Conservation (phyloP, 1,284 basidiomycete species). For the Schizopora paradoxa region DNA sequence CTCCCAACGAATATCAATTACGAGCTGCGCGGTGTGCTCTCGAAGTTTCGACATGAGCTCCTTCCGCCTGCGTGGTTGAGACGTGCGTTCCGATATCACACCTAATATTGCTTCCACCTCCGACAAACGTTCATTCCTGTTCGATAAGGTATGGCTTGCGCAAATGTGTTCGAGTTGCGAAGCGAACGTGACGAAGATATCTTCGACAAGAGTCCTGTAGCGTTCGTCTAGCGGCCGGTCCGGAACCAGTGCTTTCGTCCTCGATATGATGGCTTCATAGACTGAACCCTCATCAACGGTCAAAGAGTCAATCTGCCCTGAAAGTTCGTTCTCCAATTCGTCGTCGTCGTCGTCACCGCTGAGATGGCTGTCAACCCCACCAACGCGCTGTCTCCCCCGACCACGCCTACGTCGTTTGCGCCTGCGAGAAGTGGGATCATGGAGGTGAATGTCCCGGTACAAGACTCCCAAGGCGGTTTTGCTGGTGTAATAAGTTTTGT, state of each 20-base stretch:
- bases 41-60: slow-evolving; percentile 22
- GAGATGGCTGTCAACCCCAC: neutral
- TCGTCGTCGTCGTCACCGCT: neutral
- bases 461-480: slow-evolving; percentile 2
- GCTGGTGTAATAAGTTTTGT: neutral
- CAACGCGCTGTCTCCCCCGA: too few relatives aligned
- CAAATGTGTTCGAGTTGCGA: slow-evolving; percentile 23
- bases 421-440: neutral
- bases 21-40: slow-evolving; percentile 21
- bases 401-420: neutral
- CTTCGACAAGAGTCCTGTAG: neutral
- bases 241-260: neutral
- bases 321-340: neutral
- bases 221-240: neutral
- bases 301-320: neutral
- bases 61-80: slow-evolving; percentile 22
- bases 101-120: slow-evolving; percentile 28
- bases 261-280: neutral
- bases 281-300: neutral
- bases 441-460: slow-evolving; percentile 7
- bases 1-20: slow-evolving; percentile 12
- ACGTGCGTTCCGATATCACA: slow-evolving; percentile 25
- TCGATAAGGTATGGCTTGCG: slow-evolving; percentile 17
- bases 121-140: slow-evolving; percentile 16
- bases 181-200: slow-evolving; percentile 17